Base-by-base conservation (phyloP, 2,329 filamentous ascomycete genomes). In the Pestalotiopsis fici region DNA sequence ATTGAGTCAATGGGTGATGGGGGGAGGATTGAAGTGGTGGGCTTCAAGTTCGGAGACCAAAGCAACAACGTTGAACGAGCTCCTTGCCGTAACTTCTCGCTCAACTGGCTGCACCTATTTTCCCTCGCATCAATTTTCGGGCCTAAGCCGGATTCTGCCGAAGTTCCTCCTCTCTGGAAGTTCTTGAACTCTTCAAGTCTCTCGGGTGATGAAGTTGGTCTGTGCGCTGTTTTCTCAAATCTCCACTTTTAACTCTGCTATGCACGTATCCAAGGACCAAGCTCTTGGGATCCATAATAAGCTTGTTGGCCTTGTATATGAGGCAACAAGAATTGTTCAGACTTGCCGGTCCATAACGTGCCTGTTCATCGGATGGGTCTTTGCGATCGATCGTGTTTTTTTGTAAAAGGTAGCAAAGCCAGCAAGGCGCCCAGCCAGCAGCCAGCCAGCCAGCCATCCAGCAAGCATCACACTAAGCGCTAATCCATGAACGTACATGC, bases 41-140 rank as follows among this genome's bases (percentile, higher is more conserved):
- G 55, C 47, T 54, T 68, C 28, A 54, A 55, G 65, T 61, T 61
- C 59, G 31, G 43, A 65, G 43, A 15, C 15, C 62, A 55, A 56
- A 11, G 15, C 43, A 56, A 31, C 43, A 55, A 18, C 47, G 39
- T 15, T 43, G 39, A 43, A 18, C 43, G 18, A 64, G 62, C 62
- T 64, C 50, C 62, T 56, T 21, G 43, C 31, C 35, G 28, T 63
- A 28, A 21, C 6, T 27, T 37, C 6, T 50, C 43, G 21, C 43
- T 50, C 31, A 35, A 35, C 31, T 35, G 31, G 31, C 21, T 50
- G 59, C 39, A 56, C 39, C 43, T 65, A 55, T 63, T 67, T 67
- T 67, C 66, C 66, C 66, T 67, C 66, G 60, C 60, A 63, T 59
- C 66, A 67, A 67, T 67, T 67, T 66, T 67, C 61, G 66, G 66